Base-by-base conservation (phyloP, 768 basidiomycete species). In the Collybia sp. region DNA sequence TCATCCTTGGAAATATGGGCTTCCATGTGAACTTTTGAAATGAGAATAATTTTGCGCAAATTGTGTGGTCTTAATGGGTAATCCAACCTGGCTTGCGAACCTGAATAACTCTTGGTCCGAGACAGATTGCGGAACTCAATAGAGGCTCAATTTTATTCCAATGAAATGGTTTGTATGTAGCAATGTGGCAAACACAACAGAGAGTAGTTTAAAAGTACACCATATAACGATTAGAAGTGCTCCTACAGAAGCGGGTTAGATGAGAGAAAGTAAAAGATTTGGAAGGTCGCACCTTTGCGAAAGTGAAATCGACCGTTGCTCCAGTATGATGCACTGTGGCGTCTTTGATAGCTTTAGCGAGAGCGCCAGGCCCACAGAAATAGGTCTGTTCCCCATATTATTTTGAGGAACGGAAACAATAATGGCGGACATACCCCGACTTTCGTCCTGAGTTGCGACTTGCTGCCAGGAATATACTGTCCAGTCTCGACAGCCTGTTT, bases 321-420 rank as follows among this genome's bases (percentile, higher is more conserved):
- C 72, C 72, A 2, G 72, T 74, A 49, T 82, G 70, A 30, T 74
- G 68, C 25, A 77, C 59, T 11, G 83, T 80, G 10, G 88, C 88
- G 49, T 80, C 73, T 61, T 85, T 85, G 67, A 96, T 82, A 11
- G 79, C 69, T 58, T 85, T 86, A 16, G 88, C 88, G 36, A 96
- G 73, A 15, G 61, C 72, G 45, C 75, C 75, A 17, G 93, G 90
- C 25, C 92, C 92, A 58, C 92, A 93, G 73, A 91, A 93, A 68
- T 90, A 93, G 11, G 90, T 89, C 85, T 87, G 44, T 12, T 67
- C 44, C 17, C 30, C 31, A 45, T 17, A 41, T 33, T 52, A 40
- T n/a, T 43, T 30, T 31, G 16, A 53, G 12, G 45, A 19, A 42
- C 32, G 42, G 37, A 42, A 40, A 46, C 42, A 43, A 40, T 13